Percentiles rank a stretch among this genome's conserved stretches.
phyloP scores from a whole-genome alignment of 805 yeast species.

The Ogataea trehalophila region DNA sequence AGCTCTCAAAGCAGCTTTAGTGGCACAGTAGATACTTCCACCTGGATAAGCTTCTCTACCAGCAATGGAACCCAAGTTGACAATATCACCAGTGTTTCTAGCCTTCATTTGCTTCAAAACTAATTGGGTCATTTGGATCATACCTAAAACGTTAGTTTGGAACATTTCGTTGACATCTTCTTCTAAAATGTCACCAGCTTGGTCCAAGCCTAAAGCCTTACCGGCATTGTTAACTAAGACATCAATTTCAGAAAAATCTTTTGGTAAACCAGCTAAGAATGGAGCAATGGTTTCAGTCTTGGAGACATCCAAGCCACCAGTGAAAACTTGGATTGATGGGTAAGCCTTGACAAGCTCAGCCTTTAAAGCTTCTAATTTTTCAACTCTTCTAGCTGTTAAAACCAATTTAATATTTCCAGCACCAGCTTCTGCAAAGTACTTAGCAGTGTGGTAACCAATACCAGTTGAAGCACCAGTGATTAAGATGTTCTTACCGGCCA shows the following conservation, averaged over 20 bases:
- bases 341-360: slow-evolving; percentile 33
- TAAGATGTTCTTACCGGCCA: slow-evolving; percentile 72
- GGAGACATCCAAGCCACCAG: slow-evolving; percentile 36
- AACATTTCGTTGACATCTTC: slow-evolving; percentile 71
- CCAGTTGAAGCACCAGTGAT: slow-evolving; percentile 98
- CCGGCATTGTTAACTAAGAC: slow-evolving; percentile 72
- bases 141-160: slow-evolving; percentile 82
- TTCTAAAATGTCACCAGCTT: slow-evolving; percentile 62
- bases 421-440: slow-evolving; percentile 68
- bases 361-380: slow-evolving; percentile 37
- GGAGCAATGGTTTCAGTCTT: slow-evolving; percentile 43
- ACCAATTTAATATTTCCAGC: slow-evolving; percentile 45
- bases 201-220: slow-evolving; percentile 73
- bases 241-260: slow-evolving; percentile 54
- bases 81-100: slow-evolving; percentile 68
- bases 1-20: slow-evolving; percentile 68
- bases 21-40: slow-evolving; percentile 73
- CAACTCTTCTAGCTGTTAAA: slow-evolving; percentile 50
- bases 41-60: slow-evolving; percentile 79
- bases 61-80: slow-evolving; percentile 72
- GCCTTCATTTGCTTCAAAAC: slow-evolving; percentile 66
- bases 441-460: slow-evolving; percentile 89
- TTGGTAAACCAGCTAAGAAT: slow-evolving; percentile 37
- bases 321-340: slow-evolving; percentile 29
- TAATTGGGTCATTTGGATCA: slow-evolving; percentile 79